These are phyloP conservation scores for Cylindrodendrum hubeiense DNA, from an alignment of 2,329 filamentous ascomycete species.

Conservation along the genomic window DNA sequence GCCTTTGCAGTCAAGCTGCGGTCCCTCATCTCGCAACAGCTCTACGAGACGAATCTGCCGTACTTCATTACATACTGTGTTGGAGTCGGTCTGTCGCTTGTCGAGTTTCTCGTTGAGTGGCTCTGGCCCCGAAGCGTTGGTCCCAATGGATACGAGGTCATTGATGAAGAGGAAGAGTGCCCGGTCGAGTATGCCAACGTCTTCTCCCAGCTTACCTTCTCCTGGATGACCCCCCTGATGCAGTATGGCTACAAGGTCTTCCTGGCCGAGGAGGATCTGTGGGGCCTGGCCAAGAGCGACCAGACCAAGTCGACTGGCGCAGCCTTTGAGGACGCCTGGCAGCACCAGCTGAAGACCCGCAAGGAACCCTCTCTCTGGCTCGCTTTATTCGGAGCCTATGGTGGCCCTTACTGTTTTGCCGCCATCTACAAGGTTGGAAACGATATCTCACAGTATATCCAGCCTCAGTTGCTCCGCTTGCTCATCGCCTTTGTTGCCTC, in stretches of 20 bases:
- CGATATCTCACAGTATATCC: slow-evolving; percentile 86
- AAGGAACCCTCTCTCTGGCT: slow-evolving; percentile 84
- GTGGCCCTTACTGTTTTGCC: slow-evolving; percentile 84
- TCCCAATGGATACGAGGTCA: slow-evolving; percentile 67
- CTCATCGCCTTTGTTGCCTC: slow-evolving; percentile 89
- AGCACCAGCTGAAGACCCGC: slow-evolving; percentile 74
- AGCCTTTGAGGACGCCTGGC: slow-evolving; percentile 81
- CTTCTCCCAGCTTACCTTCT: slow-evolving; percentile 93
- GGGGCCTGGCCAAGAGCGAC: slow-evolving; percentile 87
- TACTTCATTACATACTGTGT: slow-evolving; percentile 85
- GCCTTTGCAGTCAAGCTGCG: slow-evolving; percentile 85
- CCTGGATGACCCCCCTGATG: slow-evolving; percentile 99
- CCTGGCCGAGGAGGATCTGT: slow-evolving; percentile 94
- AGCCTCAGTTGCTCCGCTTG: slow-evolving; percentile 88
- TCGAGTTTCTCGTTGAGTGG: slow-evolving; percentile 86
- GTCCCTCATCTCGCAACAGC: slow-evolving; percentile 83
- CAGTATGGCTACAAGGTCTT: slow-evolving; percentile 91
- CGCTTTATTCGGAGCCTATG: slow-evolving; percentile 86
- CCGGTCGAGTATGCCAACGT: slow-evolving; percentile 92
- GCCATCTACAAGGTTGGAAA: slow-evolving; percentile 90
- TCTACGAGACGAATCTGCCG: slow-evolving; percentile 73
- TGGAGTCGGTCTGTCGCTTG: slow-evolving; percentile 75
- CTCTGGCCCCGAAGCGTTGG: slow-evolving; percentile 81
- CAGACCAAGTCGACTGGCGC: slow-evolving; percentile 80
- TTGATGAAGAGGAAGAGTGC: slow-evolving; percentile 72